Evolutionary conservation across 2,329 filamentous ascomycete species (phyloP), one percentile per base, ranked within the genome.

Genomic region (Alternaria viburni): DNA sequence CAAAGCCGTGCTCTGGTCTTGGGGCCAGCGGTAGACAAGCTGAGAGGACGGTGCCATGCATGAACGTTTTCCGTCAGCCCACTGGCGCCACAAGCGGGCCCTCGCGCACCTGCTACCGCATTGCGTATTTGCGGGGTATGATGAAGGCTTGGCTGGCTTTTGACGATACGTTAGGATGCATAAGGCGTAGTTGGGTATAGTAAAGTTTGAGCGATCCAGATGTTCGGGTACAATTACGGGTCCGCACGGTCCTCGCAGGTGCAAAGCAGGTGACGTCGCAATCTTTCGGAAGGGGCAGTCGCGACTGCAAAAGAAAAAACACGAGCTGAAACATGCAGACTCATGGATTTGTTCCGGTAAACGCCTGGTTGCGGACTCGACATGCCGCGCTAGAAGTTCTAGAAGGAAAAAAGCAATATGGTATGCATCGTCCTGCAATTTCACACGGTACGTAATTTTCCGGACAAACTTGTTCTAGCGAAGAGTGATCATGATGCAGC

Each of bases 1-100:
- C 62, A 66, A 62, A 66, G 64, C 58, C 59, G 54, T 64, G 63
- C 57, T 61, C 58, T 65, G 62, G 62, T 56, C 58, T 64, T 63
- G 65, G 61, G 52, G 36, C 50, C 44, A 57, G 62, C 65, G 61
- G 57, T 57, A 63, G 54, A 57, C 47, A 57, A 52, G 50, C 54
- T 56, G 61, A 62, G 62, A 58, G 59, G 50, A 62, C 58, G 50
- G 55, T 57, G 54, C 61, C 45, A 32, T 68, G 68, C 68, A 70
- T 70, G 57, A 66, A 59, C 50, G 61, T 54, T 50, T 61, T 56
- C 59, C 54, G 51, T 56, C 62, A 64, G 64, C 62, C 52, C 54
- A 63, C 60, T 25, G 28, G 54, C 63, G 65, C 62, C 64, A 67
- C 51, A 61, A 61, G 61, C 58, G 51, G 57, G 49, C 36, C 60